Evolutionary conservation across 352 stramenopile species (phyloP).

Genomic region (Globisporangium spinosum): DNA sequence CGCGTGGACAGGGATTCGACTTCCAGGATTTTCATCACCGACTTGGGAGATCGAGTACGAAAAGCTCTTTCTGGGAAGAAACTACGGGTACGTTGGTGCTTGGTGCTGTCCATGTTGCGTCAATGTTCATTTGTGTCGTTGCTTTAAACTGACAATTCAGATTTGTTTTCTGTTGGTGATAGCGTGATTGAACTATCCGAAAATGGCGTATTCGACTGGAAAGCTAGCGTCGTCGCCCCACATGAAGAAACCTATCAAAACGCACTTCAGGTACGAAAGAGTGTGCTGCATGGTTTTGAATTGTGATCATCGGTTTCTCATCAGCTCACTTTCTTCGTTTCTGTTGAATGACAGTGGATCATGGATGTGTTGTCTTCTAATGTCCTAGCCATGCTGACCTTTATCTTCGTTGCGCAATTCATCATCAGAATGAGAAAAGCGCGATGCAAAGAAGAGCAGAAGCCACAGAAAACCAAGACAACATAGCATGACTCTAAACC

Average conservation of each 20-base stretch:
- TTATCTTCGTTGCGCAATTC: conserved; percentile 13
- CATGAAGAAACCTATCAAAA: conserved; percentile 24
- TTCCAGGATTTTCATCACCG: conserved; percentile 5
- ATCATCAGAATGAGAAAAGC: conserved; percentile 3
- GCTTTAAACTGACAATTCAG: background rate
- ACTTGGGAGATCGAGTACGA: conserved; percentile 38
- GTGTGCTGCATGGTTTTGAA: background rate
- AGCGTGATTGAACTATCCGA: conserved; percentile 32
- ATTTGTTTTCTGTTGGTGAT: background rate
- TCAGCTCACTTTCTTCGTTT: background rate
- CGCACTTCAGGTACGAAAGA: conserved; percentile 25
- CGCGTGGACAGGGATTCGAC: conserved; percentile 18
- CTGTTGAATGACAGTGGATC: conserved; percentile 16
- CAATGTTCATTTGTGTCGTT: background rate
- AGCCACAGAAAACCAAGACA: conserved; percentile 5
- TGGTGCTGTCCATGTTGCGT: background rate
- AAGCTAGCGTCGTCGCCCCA: conserved; percentile 26
- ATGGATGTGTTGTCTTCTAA: conserved; percentile 20
- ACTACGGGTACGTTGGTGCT: conserved; percentile 47
- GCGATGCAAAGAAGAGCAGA: background rate
- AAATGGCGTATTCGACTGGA: conserved; percentile 33
- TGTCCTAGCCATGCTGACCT: conserved; percentile 14
- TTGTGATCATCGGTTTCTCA: background rate
- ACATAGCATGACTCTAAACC: conserved; percentile 11
- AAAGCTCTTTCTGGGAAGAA: conserved; percentile 51